Percentiles rank a stretch among this genome's conserved stretches.
Evolutionary conservation across 345 rosid species (phyloP).

Genomic region (Cardamine occulta): DNA sequence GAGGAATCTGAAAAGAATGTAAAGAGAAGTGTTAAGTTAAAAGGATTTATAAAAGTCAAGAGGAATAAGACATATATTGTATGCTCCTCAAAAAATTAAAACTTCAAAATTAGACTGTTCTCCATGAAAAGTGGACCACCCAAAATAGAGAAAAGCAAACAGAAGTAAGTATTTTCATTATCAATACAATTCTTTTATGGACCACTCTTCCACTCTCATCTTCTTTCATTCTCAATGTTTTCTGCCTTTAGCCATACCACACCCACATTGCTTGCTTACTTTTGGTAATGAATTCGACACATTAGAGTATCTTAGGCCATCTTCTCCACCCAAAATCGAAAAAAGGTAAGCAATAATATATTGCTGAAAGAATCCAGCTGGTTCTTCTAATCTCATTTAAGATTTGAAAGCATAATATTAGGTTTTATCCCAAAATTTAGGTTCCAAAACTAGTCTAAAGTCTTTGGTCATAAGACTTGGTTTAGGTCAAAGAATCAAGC

Average conservation of each 20-base stretch:
- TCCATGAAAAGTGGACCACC: slow-evolving; percentile 33
- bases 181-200: slow-evolving; percentile 28
- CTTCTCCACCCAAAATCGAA: slow-evolving; percentile 23
- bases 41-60: slow-evolving; percentile 30
- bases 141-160: slow-evolving; percentile 33
- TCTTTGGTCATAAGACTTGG: slow-evolving; percentile 1
- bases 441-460: not conserved
- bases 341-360: slow-evolving; percentile 15
- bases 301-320: slow-evolving; percentile 36
- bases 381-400: slow-evolving; percentile 22
- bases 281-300: slow-evolving; percentile 35
- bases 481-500: not conserved
- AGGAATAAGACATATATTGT: slow-evolving; percentile 21
- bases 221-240: slow-evolving; percentile 41
- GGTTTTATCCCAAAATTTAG: not conserved
- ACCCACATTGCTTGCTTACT: slow-evolving; percentile 42
- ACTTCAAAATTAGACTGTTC: slow-evolving; percentile 28
- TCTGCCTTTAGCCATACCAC: slow-evolving; percentile 42
- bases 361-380: slow-evolving; percentile 29
- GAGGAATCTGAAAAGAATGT: slow-evolving; percentile 19
- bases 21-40: not conserved
- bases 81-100: slow-evolving; percentile 18
- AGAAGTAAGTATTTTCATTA: slow-evolving; percentile 1
- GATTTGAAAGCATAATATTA: not conserved
- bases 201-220: slow-evolving; percentile 46